Evolutionary conservation across 73 alveolate species (phyloP), one percentile per base, ranked within the genome.

Genomic region (Effrenium voratum): DNA sequence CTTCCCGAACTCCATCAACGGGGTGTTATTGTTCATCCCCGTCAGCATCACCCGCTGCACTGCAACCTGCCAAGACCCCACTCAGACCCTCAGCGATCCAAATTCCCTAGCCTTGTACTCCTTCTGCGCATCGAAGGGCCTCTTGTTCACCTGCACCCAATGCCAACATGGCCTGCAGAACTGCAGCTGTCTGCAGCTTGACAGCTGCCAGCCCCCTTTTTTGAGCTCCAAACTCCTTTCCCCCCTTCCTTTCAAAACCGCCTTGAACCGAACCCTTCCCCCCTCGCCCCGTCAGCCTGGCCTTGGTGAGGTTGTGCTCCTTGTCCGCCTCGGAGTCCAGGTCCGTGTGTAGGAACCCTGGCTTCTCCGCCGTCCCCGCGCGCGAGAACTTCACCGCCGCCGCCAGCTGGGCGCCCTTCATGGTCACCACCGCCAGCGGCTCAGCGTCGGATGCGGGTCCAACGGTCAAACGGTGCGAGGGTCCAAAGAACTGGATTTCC

Each of bases 351-450:
- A 77, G 63, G 63, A 77, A 77, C 63, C 45, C 88, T 26, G 88
- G 88, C 43, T 77, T 77, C 63, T 77, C 49, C 19, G 30, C 76
- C 34, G 30, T 60, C 8, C 75, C 75, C 30, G 4, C 41, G 15
- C 44, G n/a, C 28, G 45, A 80, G 70, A 40, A 44, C 59, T 76
- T 76, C 63, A 52, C 30, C 28, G 60, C 94, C 82, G 57, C 94
- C 36, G 41, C 70, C 28, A 86, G 43, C 82, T 57, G 26, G 40
- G 94, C 38, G 32, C 94, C 94, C 40, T 57, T 86, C 94, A 86
- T 86, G 68, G 70, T 47, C 36, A 86, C 94, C 94, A 86, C 82
- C 32, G 83, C 82, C 80, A 84, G 50, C 46, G 79, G 81, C 93
- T 84, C 28, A 24, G 38, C 16, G 44, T 43, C 41, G n/a, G 66